Evolutionary conservation across 257 asterid genomes (phyloP), one percentile per base, ranked within the genome.

Genomic region (Parsonsia alboflavescens): DNA sequence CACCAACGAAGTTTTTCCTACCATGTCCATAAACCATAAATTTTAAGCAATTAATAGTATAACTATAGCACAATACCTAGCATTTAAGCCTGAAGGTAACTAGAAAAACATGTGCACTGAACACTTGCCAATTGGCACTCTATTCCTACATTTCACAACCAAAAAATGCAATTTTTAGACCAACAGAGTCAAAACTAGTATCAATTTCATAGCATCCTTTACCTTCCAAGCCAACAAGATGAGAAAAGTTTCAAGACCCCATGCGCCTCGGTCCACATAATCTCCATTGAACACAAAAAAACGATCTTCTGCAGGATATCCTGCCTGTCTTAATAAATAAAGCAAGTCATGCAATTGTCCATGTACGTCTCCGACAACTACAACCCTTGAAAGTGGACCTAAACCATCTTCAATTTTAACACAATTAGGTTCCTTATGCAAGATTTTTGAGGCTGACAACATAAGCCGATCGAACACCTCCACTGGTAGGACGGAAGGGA

Each of bases 211-310:
- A 30, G 65, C 17, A 75, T 71, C 9, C 21, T 81, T 77, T 80
- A 94, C 99, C 99, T 92, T 95, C 98, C 99, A 95, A 77, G 99
- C 96, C 76, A 92, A 85, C 77, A 95, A 76, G 39, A 85, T 73
- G 42, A 95, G 79, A 52, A 90, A 95, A 61, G 91, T 92, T 86
- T 95, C 99, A 66, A 95, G 97, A 57, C 99, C 99, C 99, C 99
- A 92, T 61, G 98, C 99, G 58, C 98, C 99, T 68, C 99, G 80
- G 77, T 95, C 99, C 59, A 95, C 99, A 76, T 95, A 95, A 83
- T 95, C 99, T 59, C 98, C 99, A 70, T 95, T 95, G 80, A 95
- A 95, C 71, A 95, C 98, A 80, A 92, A 90, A 82, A 92, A 62
- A 4, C 96, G 89, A 83, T 89, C 90, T 12, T 92, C 96, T 6